Evolutionary conservation across 2,329 filamentous ascomycete genomes (phyloP).

Genomic region (Furcasterigmium furcatum): DNA sequence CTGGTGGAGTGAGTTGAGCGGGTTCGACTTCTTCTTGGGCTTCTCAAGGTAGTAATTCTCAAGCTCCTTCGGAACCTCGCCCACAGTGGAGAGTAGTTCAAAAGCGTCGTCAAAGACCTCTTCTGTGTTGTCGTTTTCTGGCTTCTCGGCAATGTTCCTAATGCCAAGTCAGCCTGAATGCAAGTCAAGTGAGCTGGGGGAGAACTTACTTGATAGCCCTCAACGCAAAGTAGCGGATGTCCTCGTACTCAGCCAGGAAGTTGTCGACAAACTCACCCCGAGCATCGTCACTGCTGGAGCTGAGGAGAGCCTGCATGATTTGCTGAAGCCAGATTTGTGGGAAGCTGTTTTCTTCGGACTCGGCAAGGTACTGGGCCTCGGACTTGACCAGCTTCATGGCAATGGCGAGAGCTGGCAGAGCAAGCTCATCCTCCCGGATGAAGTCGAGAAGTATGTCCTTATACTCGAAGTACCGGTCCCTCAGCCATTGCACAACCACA

Average conservation of each 20-base stretch:
- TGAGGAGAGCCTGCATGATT: conserved; percentile 61
- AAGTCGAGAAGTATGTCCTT: conserved; percentile 58
- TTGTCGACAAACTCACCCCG: conserved; percentile 73
- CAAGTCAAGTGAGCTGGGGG: neutral
- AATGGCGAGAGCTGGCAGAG: conserved; percentile 70
- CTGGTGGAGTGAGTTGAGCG: conserved; percentile 60
- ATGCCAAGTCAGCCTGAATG: conserved; percentile 6
- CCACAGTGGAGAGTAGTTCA: conserved; percentile 62
- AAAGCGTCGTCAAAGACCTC: conserved; percentile 54
- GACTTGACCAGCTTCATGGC: conserved; percentile 83
- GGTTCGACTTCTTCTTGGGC: conserved; percentile 65
- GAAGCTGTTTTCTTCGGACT: conserved; percentile 65
- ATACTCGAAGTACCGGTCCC: conserved; percentile 70
- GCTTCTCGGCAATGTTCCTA: conserved; percentile 26
- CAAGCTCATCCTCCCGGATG: conserved; percentile 59
- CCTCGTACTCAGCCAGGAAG: conserved; percentile 76
- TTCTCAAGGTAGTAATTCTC: conserved; percentile 64
- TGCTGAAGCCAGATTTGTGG: conserved; percentile 63
- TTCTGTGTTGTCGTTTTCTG: conserved; percentile 17
- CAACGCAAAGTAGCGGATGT: conserved; percentile 82
- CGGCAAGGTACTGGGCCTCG: conserved; percentile 62
- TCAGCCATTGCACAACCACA: conserved; percentile 76
- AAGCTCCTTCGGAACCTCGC: conserved; percentile 68
- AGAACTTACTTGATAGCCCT: conserved; percentile 64
- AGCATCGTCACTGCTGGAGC: conserved; percentile 54